Evolutionary conservation across 179 eudicot genomes (phyloP).

Genomic region (Camellia oleifera): DNA sequence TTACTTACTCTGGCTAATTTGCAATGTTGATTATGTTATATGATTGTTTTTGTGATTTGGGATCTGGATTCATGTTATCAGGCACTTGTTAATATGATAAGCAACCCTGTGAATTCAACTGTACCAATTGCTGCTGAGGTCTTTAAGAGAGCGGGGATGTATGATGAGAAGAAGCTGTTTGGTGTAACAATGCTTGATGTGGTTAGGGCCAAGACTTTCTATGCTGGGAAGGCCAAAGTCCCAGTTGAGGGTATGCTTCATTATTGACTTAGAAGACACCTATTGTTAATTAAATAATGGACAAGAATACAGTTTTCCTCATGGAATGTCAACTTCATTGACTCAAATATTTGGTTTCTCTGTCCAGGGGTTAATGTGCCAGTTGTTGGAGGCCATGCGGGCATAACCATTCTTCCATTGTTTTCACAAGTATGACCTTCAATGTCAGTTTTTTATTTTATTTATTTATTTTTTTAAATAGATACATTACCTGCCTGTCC

Average conservation of each 20-base stretch:
- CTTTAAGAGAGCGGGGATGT: constrained; percentile 89
- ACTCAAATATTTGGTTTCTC: not conserved
- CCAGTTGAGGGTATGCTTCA: constrained; percentile 63
- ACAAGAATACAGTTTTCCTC: not conserved
- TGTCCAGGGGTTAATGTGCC: constrained; percentile 80
- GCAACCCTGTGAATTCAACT: constrained; percentile 98
- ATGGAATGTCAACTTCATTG: not conserved
- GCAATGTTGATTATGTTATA: not conserved
- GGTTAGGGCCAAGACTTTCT: constrained; percentile 93
- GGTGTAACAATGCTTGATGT: constrained; percentile 97
- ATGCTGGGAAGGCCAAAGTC: constrained; percentile 81
- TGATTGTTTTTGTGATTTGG: not conserved
- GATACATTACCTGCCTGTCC: not conserved
- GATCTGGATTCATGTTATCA: constrained; percentile 26
- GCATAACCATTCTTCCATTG: constrained; percentile 88
- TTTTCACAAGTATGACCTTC: constrained; percentile 74
- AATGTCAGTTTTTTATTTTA: not conserved
- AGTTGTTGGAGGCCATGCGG: constrained; percentile 99
- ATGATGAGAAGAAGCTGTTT: constrained; percentile 86
- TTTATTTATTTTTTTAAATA: not conserved
- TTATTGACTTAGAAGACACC: not conserved
- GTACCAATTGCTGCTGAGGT: constrained; percentile 99
- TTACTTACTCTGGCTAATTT: not conserved
- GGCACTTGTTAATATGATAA: constrained; percentile 93
- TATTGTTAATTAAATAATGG: not conserved